phyloP scores from a whole-genome alignment of 805 yeast genomes.

The Candida endomychidarum region DNA sequence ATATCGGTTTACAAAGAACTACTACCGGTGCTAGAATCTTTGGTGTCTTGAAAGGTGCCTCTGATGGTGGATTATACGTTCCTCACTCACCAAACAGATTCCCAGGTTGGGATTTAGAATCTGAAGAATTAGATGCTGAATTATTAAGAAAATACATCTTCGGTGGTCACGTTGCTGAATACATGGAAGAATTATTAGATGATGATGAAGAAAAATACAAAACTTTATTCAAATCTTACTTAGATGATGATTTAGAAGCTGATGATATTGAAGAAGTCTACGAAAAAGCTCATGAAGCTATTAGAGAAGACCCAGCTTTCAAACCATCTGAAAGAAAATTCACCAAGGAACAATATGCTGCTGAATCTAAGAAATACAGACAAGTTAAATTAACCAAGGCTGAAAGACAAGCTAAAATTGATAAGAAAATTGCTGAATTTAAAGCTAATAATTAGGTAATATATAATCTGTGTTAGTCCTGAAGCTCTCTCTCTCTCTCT shows the following conservation, averaged over 20 bases:
- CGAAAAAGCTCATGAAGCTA: constrained; percentile 89
- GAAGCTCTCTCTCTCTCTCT: too few relatives aligned
- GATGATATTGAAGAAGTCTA: constrained; percentile 95
- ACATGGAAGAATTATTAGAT: constrained; percentile 99
- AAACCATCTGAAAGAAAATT: constrained; percentile 87
- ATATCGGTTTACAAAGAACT: constrained; percentile 99
- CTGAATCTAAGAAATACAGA: constrained; percentile 91
- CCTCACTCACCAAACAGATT: constrained; percentile 99
- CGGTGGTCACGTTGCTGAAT: constrained; percentile 99
- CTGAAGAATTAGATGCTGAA: constrained; percentile 98
- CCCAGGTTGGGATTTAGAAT: constrained; percentile 99
- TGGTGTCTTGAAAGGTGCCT: constrained; percentile 99
- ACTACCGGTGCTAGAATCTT: constrained; percentile 99
- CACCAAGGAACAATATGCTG: constrained; percentile 98
- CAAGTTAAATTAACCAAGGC: constrained; percentile 84
- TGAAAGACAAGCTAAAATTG: constrained; percentile 86
- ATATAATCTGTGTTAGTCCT: too few relatives aligned
- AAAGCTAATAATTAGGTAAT: constrained; percentile 48
- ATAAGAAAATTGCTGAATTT: constrained; percentile 92
- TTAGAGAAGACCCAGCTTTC: constrained; percentile 94
- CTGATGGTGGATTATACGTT: constrained; percentile 99
- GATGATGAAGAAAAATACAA: constrained; percentile 99
- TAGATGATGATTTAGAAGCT: constrained; percentile 96
- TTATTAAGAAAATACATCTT: constrained; percentile 97
- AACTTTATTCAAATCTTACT: constrained; percentile 92